Evolutionary conservation across 2,329 filamentous ascomycete species (phyloP).

Genomic region (Pseudogymnoascus verrucosus): DNA sequence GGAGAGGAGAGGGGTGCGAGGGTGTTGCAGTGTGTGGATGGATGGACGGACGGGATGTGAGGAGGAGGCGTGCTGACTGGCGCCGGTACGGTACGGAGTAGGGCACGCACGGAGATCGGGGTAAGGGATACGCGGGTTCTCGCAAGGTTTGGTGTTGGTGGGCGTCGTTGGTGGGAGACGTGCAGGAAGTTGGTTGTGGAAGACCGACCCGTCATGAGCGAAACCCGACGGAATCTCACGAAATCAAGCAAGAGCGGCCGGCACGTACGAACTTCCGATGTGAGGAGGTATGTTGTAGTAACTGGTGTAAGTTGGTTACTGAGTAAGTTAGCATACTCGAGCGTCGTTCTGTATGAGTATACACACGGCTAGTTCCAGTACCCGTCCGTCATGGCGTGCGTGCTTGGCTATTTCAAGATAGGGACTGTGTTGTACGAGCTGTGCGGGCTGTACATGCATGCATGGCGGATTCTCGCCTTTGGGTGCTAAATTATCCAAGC

Average conservation of each 20-base stretch:
- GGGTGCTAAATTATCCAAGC: background rate
- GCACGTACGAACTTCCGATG: background rate
- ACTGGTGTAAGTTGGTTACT: background rate
- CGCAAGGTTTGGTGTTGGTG: background rate
- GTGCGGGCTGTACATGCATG: too few species aligned
- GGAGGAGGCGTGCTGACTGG: background rate
- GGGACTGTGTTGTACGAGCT: too few species aligned
- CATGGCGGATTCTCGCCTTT: background rate
- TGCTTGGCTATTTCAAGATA: background rate
- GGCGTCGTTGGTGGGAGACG: background rate
- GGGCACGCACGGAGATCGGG: background rate
- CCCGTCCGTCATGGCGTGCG: background rate
- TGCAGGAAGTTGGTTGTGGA: background rate
- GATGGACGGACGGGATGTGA: background rate
- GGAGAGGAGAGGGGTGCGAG: background rate
- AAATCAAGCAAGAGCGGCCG: background rate
- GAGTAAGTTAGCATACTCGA: background rate
- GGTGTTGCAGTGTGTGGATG: background rate
- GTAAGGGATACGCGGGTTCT: background rate
- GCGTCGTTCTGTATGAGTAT: background rate
- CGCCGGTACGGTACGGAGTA: background rate
- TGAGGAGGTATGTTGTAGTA: background rate
- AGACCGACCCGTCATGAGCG: background rate
- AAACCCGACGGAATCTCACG: background rate
- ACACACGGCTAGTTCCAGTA: background rate